Evolutionary conservation across 108 stramenopile species (phyloP).

Genomic region (Mediolabrus comicus): DNA sequence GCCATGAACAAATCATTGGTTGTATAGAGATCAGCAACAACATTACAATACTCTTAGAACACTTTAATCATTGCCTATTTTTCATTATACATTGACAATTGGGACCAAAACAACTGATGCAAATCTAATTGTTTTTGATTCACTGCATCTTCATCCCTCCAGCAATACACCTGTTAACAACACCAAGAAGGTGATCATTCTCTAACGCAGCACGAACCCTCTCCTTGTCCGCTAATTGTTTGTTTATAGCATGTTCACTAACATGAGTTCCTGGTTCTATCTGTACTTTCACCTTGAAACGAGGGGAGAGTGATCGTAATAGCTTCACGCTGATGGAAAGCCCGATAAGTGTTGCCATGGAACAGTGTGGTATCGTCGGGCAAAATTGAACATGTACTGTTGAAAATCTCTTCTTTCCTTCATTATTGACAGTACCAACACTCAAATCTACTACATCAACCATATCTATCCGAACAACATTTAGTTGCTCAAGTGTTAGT

Average conservation of each 20-base stretch:
- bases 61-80: not conserved
- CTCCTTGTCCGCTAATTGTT: slow-evolving; percentile 98
- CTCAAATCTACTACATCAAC: slow-evolving; percentile 59
- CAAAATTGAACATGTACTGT: slow-evolving; percentile 66
- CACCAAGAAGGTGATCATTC: slow-evolving; percentile 94
- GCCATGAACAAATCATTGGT: slow-evolving; percentile 43
- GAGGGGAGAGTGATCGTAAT: slow-evolving; percentile 81
- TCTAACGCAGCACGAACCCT: slow-evolving; percentile 98
- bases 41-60: not conserved
- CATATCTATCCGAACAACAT: slow-evolving; percentile 86
- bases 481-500: slow-evolving; percentile 94
- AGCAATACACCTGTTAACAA: slow-evolving; percentile 95
- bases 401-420: slow-evolving; percentile 27
- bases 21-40: slow-evolving; percentile 17
- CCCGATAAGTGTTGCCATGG: slow-evolving; percentile 99
- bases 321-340: slow-evolving; percentile 95
- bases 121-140: too few species aligned
- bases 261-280: slow-evolving; percentile 97
- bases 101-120: too few species aligned
- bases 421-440: slow-evolving; percentile 13
- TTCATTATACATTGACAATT: too few species aligned
- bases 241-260: slow-evolving; percentile 94
- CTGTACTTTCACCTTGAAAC: slow-evolving; percentile 87
- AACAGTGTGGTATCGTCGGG: slow-evolving; percentile 97
- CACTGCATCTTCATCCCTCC: slow-evolving; percentile 49